A percentile compares a stretch with the other conserved stretches of the same genome.
Conservation (phyloP, 257 asterid species). For the Solanum virginianum region DNA sequence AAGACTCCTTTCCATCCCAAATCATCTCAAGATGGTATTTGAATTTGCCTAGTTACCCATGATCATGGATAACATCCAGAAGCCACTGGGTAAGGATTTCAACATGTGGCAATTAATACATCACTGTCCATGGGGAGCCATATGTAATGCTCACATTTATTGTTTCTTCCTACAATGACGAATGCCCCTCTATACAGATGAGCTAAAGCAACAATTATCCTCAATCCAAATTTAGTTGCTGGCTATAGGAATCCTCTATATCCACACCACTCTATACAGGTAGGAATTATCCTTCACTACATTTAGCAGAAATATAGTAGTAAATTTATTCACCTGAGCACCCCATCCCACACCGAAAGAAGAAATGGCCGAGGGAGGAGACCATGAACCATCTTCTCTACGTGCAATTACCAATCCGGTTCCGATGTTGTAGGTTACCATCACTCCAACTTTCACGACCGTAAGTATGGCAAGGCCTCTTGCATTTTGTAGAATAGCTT, state of each 20-base stretch:
- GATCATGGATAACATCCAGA: not conserved
- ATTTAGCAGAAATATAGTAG: not conserved
- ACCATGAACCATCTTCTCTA: conserved; percentile 94
- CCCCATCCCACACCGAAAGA: conserved; percentile 98
- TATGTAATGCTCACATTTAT: not conserved
- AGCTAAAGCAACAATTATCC: not conserved
- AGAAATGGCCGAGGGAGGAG: conserved; percentile 96
- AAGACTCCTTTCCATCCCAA: not conserved
- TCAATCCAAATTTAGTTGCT: not conserved
- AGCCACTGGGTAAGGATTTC: not conserved
- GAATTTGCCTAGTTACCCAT: not conserved
- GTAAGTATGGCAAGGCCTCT: conserved; percentile 93
- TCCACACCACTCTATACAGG: not conserved
- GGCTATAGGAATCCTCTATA: not conserved
- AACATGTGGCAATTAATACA: not conserved
- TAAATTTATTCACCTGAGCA: conserved; percentile 57
- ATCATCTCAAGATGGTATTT: not conserved
- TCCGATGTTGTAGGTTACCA: conserved; percentile 90
- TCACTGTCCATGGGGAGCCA: not conserved
- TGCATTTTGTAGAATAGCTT: conserved; percentile 74
- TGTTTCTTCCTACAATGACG: not conserved
- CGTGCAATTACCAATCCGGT: conserved; percentile 91
- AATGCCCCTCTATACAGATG: not conserved
- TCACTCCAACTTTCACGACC: conserved; percentile 79
- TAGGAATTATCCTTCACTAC: not conserved